Evolutionary conservation across 352 stramenopile genomes (phyloP), one percentile per base, ranked within the genome.

Genomic region (Globisporangium emineosum): DNA sequence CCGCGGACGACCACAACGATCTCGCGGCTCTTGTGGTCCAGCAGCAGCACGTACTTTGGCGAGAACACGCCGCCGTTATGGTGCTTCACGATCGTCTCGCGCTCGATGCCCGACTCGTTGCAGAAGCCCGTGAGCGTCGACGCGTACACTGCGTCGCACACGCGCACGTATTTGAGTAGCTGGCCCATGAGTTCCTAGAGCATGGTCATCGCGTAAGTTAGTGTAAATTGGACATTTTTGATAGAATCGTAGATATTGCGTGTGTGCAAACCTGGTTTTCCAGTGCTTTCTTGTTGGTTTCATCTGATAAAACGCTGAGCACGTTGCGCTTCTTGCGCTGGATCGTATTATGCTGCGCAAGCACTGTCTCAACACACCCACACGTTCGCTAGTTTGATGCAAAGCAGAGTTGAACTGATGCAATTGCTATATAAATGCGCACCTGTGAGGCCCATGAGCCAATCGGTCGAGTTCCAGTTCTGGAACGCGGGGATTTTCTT

Each of bases 401-500:
- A 19, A 8, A 1, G 33, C 10, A 27, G 4, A 19, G n/a, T 15
- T 40, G 25, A 25, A 35, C 40, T 56, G 15, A 56, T 27, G 15
- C 19, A 23, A 12, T 13, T 2, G 47, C 43, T 19, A 47, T 10
- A 2, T 13, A 33, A n/a, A 42, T n/a, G n/a, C 57, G 5, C 42
- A 79, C 69, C 68, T 25, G 83, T 91, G 23, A 94, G 78, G 1
- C 81, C 84, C 57, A 94, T 74, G 61, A 94, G 78, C 86, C 86
- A 94, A 57, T 94, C 86, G 17, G 80, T 77, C 2, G 83, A 76
- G 61, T 73, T 92, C 83, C 81, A 92, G 65, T 79, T 88, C 57
- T 76, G 73, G 49, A 93, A 70, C 30, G 83, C 77, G 19, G 72
- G 79, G 59, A 71, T 90, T 66, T 82, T 64, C 61, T 75, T 71